Percentiles rank a stretch among this genome's conserved stretches.
These are phyloP conservation scores for Cucurbita moschata DNA, from an alignment of 306 rosid genomes.

Conservation along the genomic window DNA sequence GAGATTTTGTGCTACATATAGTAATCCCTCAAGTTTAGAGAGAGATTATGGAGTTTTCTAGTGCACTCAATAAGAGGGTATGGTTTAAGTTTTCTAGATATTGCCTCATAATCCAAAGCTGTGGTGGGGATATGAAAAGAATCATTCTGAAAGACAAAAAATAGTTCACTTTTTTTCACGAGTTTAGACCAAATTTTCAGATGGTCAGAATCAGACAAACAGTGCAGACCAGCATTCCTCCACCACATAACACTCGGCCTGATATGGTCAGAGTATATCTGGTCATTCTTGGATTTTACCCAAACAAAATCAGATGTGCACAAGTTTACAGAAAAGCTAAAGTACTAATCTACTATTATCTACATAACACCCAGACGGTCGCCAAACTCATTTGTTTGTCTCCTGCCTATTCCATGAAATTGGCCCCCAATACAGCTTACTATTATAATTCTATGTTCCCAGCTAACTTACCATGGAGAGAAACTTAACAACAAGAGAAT, in stretches of 20 bases:
- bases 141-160: background rate
- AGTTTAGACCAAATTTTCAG: constrained; percentile 4
- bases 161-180: background rate
- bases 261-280: background rate
- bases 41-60: background rate
- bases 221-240: constrained; percentile 4
- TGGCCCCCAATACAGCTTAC: background rate
- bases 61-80: constrained; percentile 1
- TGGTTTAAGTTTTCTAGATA: background rate
- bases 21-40: background rate
- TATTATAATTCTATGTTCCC: background rate
- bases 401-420: background rate
- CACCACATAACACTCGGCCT: constrained; percentile 5
- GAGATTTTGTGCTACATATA: background rate
- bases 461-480: background rate
- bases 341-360: background rate
- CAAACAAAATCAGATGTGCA: constrained; percentile 5
- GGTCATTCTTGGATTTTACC: constrained; percentile 7
- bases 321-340: background rate
- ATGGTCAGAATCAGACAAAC: constrained; percentile 6
- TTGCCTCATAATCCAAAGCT: background rate
- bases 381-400: background rate
- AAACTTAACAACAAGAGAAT: background rate
- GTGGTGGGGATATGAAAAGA: constrained; percentile 7
- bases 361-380: background rate